Percentiles rank a stretch among this genome's conserved stretches.
These are phyloP conservation scores for Rutidosis leptorrhynchoides DNA, from an alignment of 129 eudicot species.

Conservation along the genomic window DNA sequence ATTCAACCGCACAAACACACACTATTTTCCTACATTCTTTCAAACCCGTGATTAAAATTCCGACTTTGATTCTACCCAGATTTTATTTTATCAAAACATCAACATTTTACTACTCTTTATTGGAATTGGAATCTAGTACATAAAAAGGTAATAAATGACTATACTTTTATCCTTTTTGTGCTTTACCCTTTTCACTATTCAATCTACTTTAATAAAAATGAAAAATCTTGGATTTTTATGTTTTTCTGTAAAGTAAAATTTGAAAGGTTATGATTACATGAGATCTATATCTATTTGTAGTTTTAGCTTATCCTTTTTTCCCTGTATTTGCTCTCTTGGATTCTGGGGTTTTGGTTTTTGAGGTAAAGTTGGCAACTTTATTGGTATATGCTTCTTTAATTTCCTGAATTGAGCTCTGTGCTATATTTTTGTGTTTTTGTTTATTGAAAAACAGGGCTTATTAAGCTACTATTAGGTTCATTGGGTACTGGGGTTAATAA, in stretches of 20 bases:
- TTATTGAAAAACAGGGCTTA: slow-evolving; percentile 10
- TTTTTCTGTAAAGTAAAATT: background rate
- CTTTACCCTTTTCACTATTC: slow-evolving; percentile 38
- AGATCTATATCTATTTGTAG: slow-evolving; percentile 31
- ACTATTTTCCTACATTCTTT: slow-evolving; percentile 26
- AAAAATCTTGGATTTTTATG: slow-evolving; percentile 28
- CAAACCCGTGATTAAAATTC: slow-evolving; percentile 10
- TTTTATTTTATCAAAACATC: slow-evolving; percentile 16
- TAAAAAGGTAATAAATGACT: slow-evolving; percentile 20
- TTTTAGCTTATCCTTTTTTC: slow-evolving; percentile 33
- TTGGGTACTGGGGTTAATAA: slow-evolving; percentile 22
- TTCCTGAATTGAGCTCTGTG: slow-evolving; percentile 32
- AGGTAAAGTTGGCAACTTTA: slow-evolving; percentile 41
- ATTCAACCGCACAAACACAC: slow-evolving; percentile 26
- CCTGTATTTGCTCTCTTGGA: slow-evolving; percentile 52
- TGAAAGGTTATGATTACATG: slow-evolving; percentile 24
- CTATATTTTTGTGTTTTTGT: slow-evolving; percentile 10
- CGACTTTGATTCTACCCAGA: slow-evolving; percentile 3
- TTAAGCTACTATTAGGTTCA: slow-evolving; percentile 8
- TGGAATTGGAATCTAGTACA: slow-evolving; percentile 27
- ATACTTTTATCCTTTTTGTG: slow-evolving; percentile 25
- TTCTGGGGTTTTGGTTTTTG: slow-evolving; percentile 31
- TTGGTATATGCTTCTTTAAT: slow-evolving; percentile 23
- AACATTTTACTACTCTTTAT: slow-evolving; percentile 21
- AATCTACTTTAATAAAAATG: slow-evolving; percentile 22